phyloP scores from a whole-genome alignment of 495 filamentous ascomycete species.

The Penicillium subrubescens region DNA sequence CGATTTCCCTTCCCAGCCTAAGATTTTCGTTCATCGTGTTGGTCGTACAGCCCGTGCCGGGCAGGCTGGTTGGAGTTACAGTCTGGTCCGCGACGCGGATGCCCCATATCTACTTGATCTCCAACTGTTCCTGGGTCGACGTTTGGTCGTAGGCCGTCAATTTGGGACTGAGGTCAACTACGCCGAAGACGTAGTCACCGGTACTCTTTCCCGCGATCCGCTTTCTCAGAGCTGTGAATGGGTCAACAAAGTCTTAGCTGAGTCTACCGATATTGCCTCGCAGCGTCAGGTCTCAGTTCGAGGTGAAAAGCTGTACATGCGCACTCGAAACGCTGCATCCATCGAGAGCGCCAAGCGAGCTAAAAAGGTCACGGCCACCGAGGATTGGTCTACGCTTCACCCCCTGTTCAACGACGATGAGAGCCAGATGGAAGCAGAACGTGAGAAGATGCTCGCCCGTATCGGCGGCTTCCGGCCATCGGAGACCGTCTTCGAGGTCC shows the following conservation, averaged over 20 bases:
- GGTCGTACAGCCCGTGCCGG: conserved; percentile 94
- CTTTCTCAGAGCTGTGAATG: conserved; percentile 76
- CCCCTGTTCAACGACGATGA: conserved; percentile 72
- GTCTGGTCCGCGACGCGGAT: conserved; percentile 80
- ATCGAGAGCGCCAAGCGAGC: conserved; percentile 82
- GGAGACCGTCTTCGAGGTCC: conserved; percentile 94
- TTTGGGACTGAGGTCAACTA: conserved; percentile 62
- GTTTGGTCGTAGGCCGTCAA: conserved; percentile 67
- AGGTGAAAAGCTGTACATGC: conserved; percentile 89
- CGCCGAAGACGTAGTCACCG: conserved; percentile 78
- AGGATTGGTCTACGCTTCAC: conserved; percentile 70
- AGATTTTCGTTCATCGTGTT: conserved; percentile 95
- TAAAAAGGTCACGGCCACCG: conserved; percentile 68
- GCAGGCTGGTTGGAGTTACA: conserved; percentile 90
- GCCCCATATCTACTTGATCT: conserved; percentile 89
- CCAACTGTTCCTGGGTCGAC: conserved; percentile 89
- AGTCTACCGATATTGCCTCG: conserved; percentile 69
- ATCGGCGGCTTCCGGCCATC: conserved; percentile 84
- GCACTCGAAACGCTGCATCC: conserved; percentile 86
- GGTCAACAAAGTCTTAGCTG: conserved; percentile 72
- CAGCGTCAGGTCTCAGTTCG: conserved; percentile 76
- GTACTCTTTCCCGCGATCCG: conserved; percentile 65
- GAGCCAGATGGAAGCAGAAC: conserved; percentile 63
- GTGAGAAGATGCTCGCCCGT: conserved; percentile 80
- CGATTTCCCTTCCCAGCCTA: conserved; percentile 95